These are phyloP conservation scores for Lantana camara DNA, from an alignment of 257 asterid genomes.

Conservation along the genomic window DNA sequence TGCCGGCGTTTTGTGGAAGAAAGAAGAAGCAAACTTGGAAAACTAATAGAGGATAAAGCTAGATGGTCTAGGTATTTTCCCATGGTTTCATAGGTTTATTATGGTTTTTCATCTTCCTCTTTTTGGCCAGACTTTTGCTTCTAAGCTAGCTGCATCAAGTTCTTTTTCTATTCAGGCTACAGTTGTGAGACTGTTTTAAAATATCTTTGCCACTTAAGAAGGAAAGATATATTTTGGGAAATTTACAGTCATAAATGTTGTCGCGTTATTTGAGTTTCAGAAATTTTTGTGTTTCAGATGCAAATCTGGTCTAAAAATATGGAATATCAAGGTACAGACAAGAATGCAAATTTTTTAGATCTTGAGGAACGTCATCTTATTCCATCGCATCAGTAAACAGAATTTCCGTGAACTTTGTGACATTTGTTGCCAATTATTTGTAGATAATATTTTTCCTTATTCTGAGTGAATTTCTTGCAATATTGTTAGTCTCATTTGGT, in stretches of 20 bases:
- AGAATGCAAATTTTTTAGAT: not conserved
- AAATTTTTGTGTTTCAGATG: not conserved
- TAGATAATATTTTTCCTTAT: not conserved
- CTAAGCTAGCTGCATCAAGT: not conserved
- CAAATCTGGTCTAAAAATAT: conserved; percentile 9
- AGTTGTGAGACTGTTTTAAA: not conserved
- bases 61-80: conserved; percentile 84
- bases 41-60: conserved; percentile 81
- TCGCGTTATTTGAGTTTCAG: conserved; percentile 3
- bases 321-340: not conserved
- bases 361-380: not conserved
- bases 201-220: not conserved
- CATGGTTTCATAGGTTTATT: conserved; percentile 10
- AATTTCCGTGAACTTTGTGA: too few relatives aligned
- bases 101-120: conserved; percentile 1
- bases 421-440: too few relatives aligned
- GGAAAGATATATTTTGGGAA: not conserved
- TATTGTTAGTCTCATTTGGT: not conserved
- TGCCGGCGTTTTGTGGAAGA: conserved; percentile 92
- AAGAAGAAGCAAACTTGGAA: conserved; percentile 69
- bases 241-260: not conserved
- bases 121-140: not conserved
- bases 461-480: not conserved
- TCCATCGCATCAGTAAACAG: too few relatives aligned
- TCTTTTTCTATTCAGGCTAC: not conserved